A percentile compares a stretch with the other conserved stretches of the same genome.
phyloP scores from a whole-genome alignment of 768 basidiomycete genomes.

The Boletus rubescentipes region DNA sequence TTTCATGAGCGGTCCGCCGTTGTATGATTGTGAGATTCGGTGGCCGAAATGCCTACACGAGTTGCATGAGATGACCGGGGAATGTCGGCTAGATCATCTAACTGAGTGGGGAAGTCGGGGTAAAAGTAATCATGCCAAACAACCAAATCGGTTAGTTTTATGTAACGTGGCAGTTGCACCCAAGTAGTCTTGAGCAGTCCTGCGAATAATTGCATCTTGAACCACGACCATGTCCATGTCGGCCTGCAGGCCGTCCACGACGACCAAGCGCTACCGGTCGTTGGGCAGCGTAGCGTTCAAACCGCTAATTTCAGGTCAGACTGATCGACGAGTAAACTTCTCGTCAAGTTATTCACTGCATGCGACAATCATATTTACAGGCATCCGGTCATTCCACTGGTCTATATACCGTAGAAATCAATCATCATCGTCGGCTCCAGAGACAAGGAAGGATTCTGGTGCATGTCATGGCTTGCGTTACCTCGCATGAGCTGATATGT shows the following conservation, averaged over 20 bases:
- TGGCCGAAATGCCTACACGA: conserved; percentile 8
- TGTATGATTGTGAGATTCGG: conserved; percentile 14
- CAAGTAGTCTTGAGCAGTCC: conserved; percentile 3
- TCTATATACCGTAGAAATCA: conserved; percentile 28
- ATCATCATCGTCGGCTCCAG: conserved; percentile 6
- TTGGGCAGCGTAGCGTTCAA: conserved; percentile 16
- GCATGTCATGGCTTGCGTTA: conserved; percentile 2
- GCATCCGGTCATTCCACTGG: conserved; percentile 32
- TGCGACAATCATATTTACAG: conserved; percentile 13
- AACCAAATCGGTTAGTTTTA: conserved; percentile 17
- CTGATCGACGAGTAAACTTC: background rate
- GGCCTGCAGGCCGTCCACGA: conserved; percentile 30
- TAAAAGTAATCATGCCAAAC: background rate
- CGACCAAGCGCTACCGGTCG: conserved; percentile 24
- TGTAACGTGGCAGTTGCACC: conserved; percentile 19
- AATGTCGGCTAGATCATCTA: conserved; percentile 16
- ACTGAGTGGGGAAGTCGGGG: background rate
- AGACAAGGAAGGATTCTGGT: conserved; percentile 28
- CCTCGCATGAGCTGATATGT: background rate
- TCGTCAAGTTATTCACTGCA: background rate
- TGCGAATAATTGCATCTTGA: conserved; percentile 24
- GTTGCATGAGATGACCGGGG: conserved; percentile 16
- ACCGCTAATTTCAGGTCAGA: conserved; percentile 26
- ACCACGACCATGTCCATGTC: conserved; percentile 30
- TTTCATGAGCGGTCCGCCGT: conserved; percentile 1